phyloP scores from a whole-genome alignment of 164 flowering plant genomes.

The Aristolochia fimbriata region DNA sequence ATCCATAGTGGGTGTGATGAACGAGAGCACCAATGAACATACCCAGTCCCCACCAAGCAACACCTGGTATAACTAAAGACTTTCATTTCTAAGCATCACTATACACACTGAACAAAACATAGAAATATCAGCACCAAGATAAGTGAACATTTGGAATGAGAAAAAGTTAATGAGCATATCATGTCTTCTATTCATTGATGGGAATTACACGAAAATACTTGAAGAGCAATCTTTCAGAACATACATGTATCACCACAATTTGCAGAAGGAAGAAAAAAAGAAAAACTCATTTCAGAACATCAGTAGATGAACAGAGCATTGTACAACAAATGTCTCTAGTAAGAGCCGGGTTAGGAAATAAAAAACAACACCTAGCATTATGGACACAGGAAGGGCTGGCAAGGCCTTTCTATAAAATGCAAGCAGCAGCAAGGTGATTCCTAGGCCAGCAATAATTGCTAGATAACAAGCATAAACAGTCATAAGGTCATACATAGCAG shows the following conservation, averaged over 20 bases:
- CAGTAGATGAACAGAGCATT: conserved; percentile 70
- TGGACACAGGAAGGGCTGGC: conserved; percentile 96
- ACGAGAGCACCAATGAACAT: too few species aligned
- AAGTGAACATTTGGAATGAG: too few species aligned
- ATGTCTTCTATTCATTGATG: too few species aligned
- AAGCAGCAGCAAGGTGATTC: conserved; percentile 70
- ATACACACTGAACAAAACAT: too few species aligned
- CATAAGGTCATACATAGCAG: conserved; percentile 96
- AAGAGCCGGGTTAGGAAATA: conserved; percentile 66
- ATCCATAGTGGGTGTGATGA: too few species aligned
- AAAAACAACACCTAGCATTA: conserved; percentile 75
- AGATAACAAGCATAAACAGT: conserved; percentile 97
- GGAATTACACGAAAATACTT: background rate
- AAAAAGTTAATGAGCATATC: too few species aligned
- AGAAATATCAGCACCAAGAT: too few species aligned
- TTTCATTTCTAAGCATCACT: too few species aligned
- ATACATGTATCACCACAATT: background rate
- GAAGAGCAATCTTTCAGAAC: background rate
- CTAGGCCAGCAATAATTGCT: conserved; percentile 94
- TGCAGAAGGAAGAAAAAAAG: background rate
- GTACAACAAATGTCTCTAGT: conserved; percentile 71
- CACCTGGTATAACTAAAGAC: too few species aligned
- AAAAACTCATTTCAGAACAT: conserved; percentile 51
- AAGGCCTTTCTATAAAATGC: conserved; percentile 82
- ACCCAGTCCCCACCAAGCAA: too few species aligned